Percentiles rank a stretch among this genome's conserved stretches.
phyloP scores from a whole-genome alignment of 768 basidiomycete genomes.

The Leccinum arenicola region DNA sequence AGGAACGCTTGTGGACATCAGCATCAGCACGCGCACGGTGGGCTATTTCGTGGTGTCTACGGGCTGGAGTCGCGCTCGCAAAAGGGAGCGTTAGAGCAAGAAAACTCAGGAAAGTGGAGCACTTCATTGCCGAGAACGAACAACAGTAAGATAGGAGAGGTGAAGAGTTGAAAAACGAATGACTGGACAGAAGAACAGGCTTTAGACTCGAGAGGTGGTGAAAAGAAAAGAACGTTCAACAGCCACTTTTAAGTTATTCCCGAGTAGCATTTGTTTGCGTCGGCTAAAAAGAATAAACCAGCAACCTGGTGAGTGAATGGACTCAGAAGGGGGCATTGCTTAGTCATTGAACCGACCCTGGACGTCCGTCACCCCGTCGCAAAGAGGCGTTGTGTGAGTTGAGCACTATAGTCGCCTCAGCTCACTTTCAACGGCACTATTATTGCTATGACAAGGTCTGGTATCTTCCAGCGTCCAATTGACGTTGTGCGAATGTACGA shows the following conservation, averaged over 20 bases:
- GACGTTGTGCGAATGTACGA: conserved; percentile 27
- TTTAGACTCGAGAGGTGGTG: conserved; percentile 2
- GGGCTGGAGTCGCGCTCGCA: conserved; percentile 27
- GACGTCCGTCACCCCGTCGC: no score
- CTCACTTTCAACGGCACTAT: background rate
- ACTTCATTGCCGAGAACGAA: conserved; percentile 15
- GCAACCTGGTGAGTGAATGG: background rate
- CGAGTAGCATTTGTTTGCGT: conserved; percentile 14
- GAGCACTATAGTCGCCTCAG: background rate
- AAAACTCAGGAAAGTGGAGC: conserved; percentile 33
- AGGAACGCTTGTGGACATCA: conserved; percentile 33
- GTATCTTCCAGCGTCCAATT: conserved; percentile 19
- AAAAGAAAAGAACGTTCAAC: background rate
- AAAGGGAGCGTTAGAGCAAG: conserved; percentile 35
- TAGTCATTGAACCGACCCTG: background rate
- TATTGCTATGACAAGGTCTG: background rate
- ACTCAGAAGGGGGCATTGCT: background rate
- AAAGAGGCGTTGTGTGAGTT: background rate
- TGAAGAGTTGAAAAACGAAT: conserved; percentile 17
- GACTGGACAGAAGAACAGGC: conserved; percentile 16
- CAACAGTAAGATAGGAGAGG: background rate
- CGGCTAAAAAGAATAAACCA: conserved; percentile 15
- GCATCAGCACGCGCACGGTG: conserved; percentile 42
- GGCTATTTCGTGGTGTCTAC: conserved; percentile 43
- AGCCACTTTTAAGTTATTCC: background rate